Base-by-base conservation (phyloP, 2,329 filamentous ascomycete genomes). In the Sporothrix humicola region DNA sequence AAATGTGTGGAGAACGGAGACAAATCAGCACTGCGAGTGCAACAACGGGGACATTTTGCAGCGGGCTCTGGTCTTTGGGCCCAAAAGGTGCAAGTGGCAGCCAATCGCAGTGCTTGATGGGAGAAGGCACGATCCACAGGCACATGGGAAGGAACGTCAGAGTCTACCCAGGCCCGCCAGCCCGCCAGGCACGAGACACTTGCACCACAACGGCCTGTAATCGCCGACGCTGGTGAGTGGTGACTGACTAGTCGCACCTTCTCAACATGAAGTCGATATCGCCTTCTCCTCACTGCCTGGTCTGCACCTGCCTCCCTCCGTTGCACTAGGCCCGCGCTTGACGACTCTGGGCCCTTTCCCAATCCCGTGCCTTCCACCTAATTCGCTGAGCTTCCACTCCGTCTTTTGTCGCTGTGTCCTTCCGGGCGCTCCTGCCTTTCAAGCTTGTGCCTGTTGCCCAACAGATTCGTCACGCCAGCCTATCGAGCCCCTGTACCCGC, bases 371-470 rank as follows among this genome's bases (percentile, higher is more conserved):
- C 59, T 74, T 74, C 73, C 63, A 74, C 69, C 69, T 69, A 44
- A 61, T 74, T 74, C 73, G 73, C 69, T 20, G 69, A 44, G n/a
- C 73, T 74, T 74, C 69, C 63, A 37, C 63, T 50, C 31, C 23
- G 12, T 3, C 23, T 71, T 52, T 71, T 26, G 42, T 37, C 44
- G 66, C 48, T 44, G 31, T 37, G 31, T 37, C 31, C 31, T 37
- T 37, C 31, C 63, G 17, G 26, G 31, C 50, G 26, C 7, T 69
- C 50, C 65, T 52, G 23, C 65, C 10, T 26, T 26, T 26, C 23
- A 26, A 26, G 31, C 31, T 7, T 37, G 4, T 37, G 31, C 4
- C 31, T 6, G 5, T 26, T 50, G 20, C 42, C 54, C 54, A 59
- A 50, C 54, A 42, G 17, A 50, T 66, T 31, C 63, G 44, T 48